A percentile compares a stretch with the other conserved stretches of the same genome.
phyloP scores from a whole-genome alignment of 2,329 filamentous ascomycete species.

The Pyricularia pennisetigena region DNA sequence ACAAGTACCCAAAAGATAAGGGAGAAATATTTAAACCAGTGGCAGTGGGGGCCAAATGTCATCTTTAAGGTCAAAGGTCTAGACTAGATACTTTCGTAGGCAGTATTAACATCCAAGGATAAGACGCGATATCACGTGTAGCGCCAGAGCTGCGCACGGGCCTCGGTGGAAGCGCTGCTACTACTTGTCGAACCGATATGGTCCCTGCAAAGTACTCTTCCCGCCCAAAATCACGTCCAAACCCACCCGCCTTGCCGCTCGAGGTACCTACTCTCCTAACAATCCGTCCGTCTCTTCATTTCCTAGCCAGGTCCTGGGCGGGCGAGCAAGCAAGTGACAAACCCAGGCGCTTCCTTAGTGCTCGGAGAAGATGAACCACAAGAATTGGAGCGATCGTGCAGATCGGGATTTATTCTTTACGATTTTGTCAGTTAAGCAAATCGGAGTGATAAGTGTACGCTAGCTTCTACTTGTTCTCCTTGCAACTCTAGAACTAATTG shows the following conservation, averaged over 20 bases:
- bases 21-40: too few species aligned
- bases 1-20: too few species aligned
- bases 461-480: background rate
- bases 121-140: background rate
- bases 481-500: background rate
- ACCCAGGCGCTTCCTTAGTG: background rate
- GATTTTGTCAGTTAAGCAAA: constrained; percentile 52
- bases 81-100: too few species aligned
- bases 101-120: background rate
- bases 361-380: constrained; percentile 19
- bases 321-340: constrained; percentile 6
- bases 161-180: background rate
- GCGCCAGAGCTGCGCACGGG: background rate
- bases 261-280: constrained; percentile 1
- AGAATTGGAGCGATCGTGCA: constrained; percentile 52
- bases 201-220: background rate
- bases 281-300: background rate
- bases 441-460: constrained; percentile 44
- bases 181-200: background rate
- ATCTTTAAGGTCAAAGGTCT: too few species aligned
- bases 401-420: constrained; percentile 56
- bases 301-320: background rate
- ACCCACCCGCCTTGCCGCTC: background rate
- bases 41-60: too few species aligned
- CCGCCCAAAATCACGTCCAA: background rate